Percentiles rank a stretch among this genome's conserved stretches.
Conservation (phyloP, 2,329 filamentous ascomycete species). For the Volutella citrinella region DNA sequence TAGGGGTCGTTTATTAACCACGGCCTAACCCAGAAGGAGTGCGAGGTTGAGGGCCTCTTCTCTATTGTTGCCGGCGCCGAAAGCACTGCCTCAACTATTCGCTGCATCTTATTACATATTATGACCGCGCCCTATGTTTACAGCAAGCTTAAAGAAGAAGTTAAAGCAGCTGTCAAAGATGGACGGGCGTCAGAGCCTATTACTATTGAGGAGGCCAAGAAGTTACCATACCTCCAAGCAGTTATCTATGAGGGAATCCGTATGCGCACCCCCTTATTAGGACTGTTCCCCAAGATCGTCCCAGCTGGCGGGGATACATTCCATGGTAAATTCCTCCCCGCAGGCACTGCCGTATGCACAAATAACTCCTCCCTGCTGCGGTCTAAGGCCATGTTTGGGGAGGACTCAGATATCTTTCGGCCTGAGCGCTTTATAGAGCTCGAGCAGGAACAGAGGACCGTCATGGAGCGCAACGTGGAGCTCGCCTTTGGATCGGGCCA, state of each 20-base stretch:
- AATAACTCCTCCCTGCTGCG: constrained; percentile 35
- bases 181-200: constrained; percentile 22
- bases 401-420: constrained; percentile 31
- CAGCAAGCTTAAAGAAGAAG: constrained; percentile 37
- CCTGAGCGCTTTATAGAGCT: constrained; percentile 38
- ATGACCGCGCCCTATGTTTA: constrained; percentile 47
- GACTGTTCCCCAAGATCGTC: constrained; percentile 35
- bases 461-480: constrained; percentile 36
- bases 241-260: constrained; percentile 48
- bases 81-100: constrained; percentile 54
- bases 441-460: constrained; percentile 23
- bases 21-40: constrained; percentile 23
- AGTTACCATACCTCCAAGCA: constrained; percentile 44
- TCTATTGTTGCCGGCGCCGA: constrained; percentile 51
- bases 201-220: constrained; percentile 30
- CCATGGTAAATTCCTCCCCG: constrained; percentile 30
- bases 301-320: constrained; percentile 28
- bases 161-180: constrained; percentile 12
- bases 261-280: constrained; percentile 34
- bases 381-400: constrained; percentile 32
- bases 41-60: constrained; percentile 24
- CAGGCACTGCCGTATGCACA: constrained; percentile 30
- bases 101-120: constrained; percentile 50
- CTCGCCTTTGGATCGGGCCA: constrained; percentile 38
- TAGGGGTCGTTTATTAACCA: constrained; percentile 28